Evolutionary conservation across 1,139 yeast genomes (phyloP).

Genomic region (Barnettozyma hawaiiensis): DNA sequence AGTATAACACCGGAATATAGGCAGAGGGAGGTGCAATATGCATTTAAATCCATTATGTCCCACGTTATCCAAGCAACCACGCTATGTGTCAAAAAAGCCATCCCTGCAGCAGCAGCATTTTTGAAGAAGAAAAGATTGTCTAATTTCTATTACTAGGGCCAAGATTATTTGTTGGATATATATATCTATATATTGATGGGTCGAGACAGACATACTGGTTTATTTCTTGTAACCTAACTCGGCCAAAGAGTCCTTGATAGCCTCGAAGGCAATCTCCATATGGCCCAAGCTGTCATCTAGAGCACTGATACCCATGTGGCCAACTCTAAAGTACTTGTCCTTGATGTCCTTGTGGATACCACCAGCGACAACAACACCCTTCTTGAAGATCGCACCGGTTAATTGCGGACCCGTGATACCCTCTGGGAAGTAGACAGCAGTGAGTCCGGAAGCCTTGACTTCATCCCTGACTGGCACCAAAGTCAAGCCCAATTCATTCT

Average conservation of each 20-base stretch:
- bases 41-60: background rate
- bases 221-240: conserved; percentile 37
- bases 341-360: conserved; percentile 83
- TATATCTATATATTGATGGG: too few species aligned
- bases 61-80: background rate
- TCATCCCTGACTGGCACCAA: conserved; percentile 55
- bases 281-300: conserved; percentile 36
- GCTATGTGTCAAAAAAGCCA: background rate
- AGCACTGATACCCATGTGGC: conserved; percentile 85
- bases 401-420: conserved; percentile 65
- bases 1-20: too few species aligned
- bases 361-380: conserved; percentile 82
- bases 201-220: too few species aligned
- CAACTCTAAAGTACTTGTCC: conserved; percentile 83
- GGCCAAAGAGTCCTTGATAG: conserved; percentile 35
- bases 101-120: background rate
- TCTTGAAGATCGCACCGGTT: conserved; percentile 48
- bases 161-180: too few species aligned
- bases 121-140: background rate
- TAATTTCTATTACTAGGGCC: too few species aligned
- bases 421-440: conserved; percentile 83
- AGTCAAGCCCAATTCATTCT: conserved; percentile 57
- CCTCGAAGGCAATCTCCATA: conserved; percentile 35
- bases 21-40: too few species aligned
- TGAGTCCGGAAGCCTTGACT: conserved; percentile 81